Conservation (phyloP, 768 basidiomycete genomes). For the Boletus sp. region DNA sequence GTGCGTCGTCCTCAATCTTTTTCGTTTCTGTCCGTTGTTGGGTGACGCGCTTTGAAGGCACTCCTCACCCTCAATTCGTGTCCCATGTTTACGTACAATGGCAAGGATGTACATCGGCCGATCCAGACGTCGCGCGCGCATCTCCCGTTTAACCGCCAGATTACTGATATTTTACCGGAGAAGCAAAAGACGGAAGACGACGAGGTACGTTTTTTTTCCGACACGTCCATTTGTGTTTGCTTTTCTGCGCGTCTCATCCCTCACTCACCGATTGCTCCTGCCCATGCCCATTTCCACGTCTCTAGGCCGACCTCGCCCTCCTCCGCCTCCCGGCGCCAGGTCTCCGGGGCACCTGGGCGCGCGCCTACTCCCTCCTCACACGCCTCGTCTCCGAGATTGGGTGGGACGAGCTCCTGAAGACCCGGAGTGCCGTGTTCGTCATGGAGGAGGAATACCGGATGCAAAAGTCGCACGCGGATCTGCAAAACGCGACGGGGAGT, state of each 20-base stretch:
- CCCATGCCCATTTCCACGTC: background rate
- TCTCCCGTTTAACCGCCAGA: conserved; percentile 80
- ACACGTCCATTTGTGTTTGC: background rate
- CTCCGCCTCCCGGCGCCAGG: conserved; percentile 94
- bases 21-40: background rate
- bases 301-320: conserved; percentile 88
- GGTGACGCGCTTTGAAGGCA: conserved; percentile 39
- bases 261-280: background rate
- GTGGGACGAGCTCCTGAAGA: conserved; percentile 97
- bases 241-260: background rate
- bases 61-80: conserved; percentile 96
- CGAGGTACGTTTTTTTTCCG: conserved; percentile 45
- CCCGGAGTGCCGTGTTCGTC: conserved; percentile 92
- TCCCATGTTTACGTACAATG: conserved; percentile 99
- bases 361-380: conserved; percentile 88
- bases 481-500: conserved; percentile 37
- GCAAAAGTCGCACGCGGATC: conserved; percentile 83
- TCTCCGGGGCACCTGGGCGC: conserved; percentile 92
- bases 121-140: conserved; percentile 78
- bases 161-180: conserved; percentile 88
- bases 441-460: conserved; percentile 99
- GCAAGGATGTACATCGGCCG: conserved; percentile 86
- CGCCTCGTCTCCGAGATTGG: conserved; percentile 92
- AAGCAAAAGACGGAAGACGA: conserved; percentile 80
- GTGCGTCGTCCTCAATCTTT: conserved; percentile 16